A percentile compares a stretch with the other conserved stretches of the same genome.
These are phyloP conservation scores for Saksenaea vasiformis DNA, from an alignment of 371 early-diverging fungal species.

Conservation along the genomic window DNA sequence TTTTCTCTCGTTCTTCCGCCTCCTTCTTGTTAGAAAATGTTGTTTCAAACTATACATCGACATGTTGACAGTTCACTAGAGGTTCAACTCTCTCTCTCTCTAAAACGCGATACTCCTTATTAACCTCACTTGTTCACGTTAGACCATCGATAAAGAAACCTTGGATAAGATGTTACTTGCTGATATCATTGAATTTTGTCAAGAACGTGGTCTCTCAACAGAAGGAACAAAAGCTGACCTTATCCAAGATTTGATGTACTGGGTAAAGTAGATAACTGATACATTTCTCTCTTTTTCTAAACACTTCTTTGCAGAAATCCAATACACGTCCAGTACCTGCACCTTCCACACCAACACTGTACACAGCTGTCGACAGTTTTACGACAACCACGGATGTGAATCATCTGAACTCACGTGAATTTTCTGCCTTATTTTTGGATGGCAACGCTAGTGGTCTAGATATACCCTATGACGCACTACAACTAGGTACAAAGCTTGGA, in stretches of 20 bases:
- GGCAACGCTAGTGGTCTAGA: conserved; percentile 50
- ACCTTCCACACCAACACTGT: conserved; percentile 69
- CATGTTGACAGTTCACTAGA: conserved; percentile 43
- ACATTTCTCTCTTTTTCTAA: background rate
- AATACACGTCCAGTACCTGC: conserved; percentile 67
- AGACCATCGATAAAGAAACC: conserved; percentile 28
- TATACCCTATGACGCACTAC: conserved; percentile 62
- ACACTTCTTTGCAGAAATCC: conserved; percentile 48
- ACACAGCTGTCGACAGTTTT: conserved; percentile 45
- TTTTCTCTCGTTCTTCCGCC: conserved; percentile 6
- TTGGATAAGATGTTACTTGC: conserved; percentile 65
- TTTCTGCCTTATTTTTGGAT: conserved; percentile 54
- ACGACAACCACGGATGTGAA: conserved; percentile 23
- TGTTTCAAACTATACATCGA: conserved; percentile 36
- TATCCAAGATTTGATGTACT: conserved; percentile 64
- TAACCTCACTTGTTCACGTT: too few relatives aligned
- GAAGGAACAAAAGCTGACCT: conserved; percentile 71
- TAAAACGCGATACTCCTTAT: background rate
- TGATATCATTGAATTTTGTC: conserved; percentile 73
- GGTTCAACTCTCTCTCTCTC: conserved; percentile 8
- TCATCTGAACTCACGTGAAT: conserved; percentile 52
- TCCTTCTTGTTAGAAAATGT: conserved; percentile 11
- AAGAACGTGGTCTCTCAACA: conserved; percentile 69
- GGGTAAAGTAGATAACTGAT: conserved; percentile 41
- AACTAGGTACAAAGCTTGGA: conserved; percentile 65